Evolutionary conservation across 2,329 filamentous ascomycete species (phyloP).

Genomic region (Rachicladosporium sp.): DNA sequence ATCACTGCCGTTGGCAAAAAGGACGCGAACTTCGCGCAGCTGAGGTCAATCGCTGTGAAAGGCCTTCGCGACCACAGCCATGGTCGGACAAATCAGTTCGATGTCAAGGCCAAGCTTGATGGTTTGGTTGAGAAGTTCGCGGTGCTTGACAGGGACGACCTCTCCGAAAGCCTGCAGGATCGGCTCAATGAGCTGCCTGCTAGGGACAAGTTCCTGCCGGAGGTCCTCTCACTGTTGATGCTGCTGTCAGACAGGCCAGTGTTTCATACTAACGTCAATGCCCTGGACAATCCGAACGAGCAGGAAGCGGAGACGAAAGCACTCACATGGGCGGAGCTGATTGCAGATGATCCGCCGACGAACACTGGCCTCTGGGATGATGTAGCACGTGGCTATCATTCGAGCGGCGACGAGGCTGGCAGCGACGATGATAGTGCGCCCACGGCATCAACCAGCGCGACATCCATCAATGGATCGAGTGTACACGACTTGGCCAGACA

Average conservation of each 20-base stretch:
- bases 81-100: constrained; percentile 37
- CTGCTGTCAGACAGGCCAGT: constrained; percentile 71
- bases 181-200: constrained; percentile 49
- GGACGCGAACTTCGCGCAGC: constrained; percentile 20
- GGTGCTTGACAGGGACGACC: constrained; percentile 63
- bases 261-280: constrained; percentile 52
- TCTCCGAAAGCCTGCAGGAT: constrained; percentile 56
- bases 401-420: constrained; percentile 47
- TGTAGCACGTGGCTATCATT: constrained; percentile 53
- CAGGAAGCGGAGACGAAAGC: constrained; percentile 9
- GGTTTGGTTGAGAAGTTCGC: constrained; percentile 74
- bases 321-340: constrained; percentile 69
- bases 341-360: constrained; percentile 62
- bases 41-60: constrained; percentile 28
- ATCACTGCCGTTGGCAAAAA: constrained; percentile 39
- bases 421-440: constrained; percentile 21
- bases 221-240: constrained; percentile 65
- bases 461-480: constrained; percentile 28
- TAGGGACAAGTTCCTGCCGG: constrained; percentile 58
- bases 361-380: constrained; percentile 58
- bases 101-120: constrained; percentile 27
- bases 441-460: constrained; percentile 21
- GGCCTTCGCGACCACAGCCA: constrained; percentile 30
- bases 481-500: constrained; percentile 21
- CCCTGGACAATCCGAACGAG: constrained; percentile 38